These are phyloP conservation scores for Aspergillus haitiensis DNA, from an alignment of 495 filamentous ascomycete genomes.

Conservation along the genomic window DNA sequence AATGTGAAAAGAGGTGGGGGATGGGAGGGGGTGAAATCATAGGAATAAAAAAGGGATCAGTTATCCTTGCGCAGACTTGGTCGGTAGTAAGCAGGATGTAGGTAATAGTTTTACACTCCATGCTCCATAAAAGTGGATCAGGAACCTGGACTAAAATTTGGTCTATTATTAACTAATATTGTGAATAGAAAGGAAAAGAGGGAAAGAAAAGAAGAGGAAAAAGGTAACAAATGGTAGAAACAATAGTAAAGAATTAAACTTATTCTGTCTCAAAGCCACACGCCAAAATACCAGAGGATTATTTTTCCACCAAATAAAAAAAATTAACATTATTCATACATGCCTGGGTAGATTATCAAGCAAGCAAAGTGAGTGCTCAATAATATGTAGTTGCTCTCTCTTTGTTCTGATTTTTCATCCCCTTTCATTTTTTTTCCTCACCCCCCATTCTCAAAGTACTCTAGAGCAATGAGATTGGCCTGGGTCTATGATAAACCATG, in stretches of 20 bases:
- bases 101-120: constrained; percentile 4
- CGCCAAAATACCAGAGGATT: constrained; percentile 3
- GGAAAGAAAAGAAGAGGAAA: not conserved
- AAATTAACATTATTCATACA: not conserved
- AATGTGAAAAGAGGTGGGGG: not conserved
- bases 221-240: not conserved
- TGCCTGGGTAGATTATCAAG: too few relatives aligned
- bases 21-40: constrained; percentile 3
- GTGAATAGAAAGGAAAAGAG: not conserved
- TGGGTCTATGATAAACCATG: constrained; percentile 8
- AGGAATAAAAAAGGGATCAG: constrained; percentile 8
- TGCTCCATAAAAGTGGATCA: constrained; percentile 14
- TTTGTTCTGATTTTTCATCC: too few relatives aligned
- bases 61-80: constrained; percentile 19
- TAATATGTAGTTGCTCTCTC: too few relatives aligned
- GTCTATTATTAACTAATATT: too few relatives aligned
- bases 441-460: not conserved
- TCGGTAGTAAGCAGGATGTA: constrained; percentile 5
- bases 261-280: constrained; percentile 15
- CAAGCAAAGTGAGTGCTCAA: too few relatives aligned
- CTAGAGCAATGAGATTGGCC: constrained; percentile 5
- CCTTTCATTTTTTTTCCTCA: not conserved
- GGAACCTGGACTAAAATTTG: constrained; percentile 12
- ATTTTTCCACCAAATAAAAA: not conserved
- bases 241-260: constrained; percentile 10